Evolutionary conservation across 176 grass and related monocot genomes (phyloP), one percentile per base, ranked within the genome.

Genomic region (Musa itinerans): DNA sequence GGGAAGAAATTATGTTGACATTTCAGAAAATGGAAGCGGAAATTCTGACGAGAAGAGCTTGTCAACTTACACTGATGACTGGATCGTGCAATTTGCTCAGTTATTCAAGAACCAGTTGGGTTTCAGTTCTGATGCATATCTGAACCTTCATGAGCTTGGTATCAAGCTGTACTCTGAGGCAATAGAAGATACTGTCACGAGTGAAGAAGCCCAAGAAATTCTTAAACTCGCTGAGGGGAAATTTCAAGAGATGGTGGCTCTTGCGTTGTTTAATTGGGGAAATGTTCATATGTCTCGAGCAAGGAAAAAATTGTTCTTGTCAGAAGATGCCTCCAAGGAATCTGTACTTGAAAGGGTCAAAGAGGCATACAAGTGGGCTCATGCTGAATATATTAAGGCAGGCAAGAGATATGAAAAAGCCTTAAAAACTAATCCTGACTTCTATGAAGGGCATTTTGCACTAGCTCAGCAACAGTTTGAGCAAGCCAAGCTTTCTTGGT

Each of bases 401-500:
- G 94, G 84, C 14, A 85, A 82, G 71, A 88, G 83, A 81, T 98
- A 91, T 52, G 87, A 83, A 71, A 90, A 93, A 74, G 81, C 84
- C 13, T 68, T 98, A 34, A 92, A 98, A 51, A 77, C 89, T 17
- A 93, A 98, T 69, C 90, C 90, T 2, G 88, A 98, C 61, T 91
- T 98, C 52, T 98, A 91, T 57, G 94, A 98, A 82, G 90, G 88
- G 8, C 81, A 85, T 71, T 71, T 93, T 75, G 94, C 94, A 11
- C 88, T 98, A 26, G 90, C 80, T 6, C 82, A 90, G 53, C 87
- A 91, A 21, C 84, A 93, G 62, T 98, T 98, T 68, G 94, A 98
- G 78, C 94, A 93, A 53, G 90, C 94, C 78, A 98, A 89, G 75
- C 94, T 98, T 87, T 91, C 88, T 52, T 98, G 94, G 90, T 78